Conservation (phyloP, 495 filamentous ascomycete genomes). For the Thermochaetoides thermophila region DNA sequence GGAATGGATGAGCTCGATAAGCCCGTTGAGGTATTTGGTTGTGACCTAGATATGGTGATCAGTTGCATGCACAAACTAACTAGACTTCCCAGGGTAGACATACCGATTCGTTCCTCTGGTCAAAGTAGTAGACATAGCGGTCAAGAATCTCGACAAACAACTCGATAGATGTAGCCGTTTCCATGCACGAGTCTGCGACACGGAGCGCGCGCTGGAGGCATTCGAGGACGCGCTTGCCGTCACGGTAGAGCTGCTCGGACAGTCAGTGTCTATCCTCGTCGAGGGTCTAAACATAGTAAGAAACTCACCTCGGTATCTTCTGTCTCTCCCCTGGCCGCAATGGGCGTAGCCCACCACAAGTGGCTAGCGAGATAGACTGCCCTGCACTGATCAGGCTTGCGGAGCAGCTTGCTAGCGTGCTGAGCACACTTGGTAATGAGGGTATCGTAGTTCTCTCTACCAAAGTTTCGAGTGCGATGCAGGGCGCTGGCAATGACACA, state of each 20-base stretch:
- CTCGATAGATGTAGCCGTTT: slow-evolving; percentile 94
- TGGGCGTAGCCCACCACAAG: slow-evolving; percentile 94
- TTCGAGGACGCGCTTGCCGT: slow-evolving; percentile 91
- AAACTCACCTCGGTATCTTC: slow-evolving; percentile 64
- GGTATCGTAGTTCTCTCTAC: slow-evolving; percentile 95
- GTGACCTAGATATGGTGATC: no score
- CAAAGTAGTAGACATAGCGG: slow-evolving; percentile 97
- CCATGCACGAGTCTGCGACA: slow-evolving; percentile 97
- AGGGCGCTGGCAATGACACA: slow-evolving; percentile 84
- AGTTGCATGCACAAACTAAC: no score
- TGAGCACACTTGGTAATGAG: slow-evolving; percentile 94
- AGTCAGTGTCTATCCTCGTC: slow-evolving; percentile 12
- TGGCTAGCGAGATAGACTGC: slow-evolving; percentile 94
- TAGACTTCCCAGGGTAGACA: no score
- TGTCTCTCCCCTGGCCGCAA: slow-evolving; percentile 63
- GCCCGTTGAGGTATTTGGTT: slow-evolving; percentile 92
- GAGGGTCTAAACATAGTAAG: background rate
- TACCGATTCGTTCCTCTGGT: slow-evolving; percentile 95
- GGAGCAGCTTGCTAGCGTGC: slow-evolving; percentile 91
- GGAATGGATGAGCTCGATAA: slow-evolving; percentile 95
- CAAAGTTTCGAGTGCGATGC: slow-evolving; percentile 73
- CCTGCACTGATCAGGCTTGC: slow-evolving; percentile 95
- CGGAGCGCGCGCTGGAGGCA: slow-evolving; percentile 90
- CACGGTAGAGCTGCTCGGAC: slow-evolving; percentile 63
- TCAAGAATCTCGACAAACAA: slow-evolving; percentile 97